These are phyloP conservation scores for Mallotus japonicus DNA, from an alignment of 441 rosid species.

Conservation along the genomic window DNA sequence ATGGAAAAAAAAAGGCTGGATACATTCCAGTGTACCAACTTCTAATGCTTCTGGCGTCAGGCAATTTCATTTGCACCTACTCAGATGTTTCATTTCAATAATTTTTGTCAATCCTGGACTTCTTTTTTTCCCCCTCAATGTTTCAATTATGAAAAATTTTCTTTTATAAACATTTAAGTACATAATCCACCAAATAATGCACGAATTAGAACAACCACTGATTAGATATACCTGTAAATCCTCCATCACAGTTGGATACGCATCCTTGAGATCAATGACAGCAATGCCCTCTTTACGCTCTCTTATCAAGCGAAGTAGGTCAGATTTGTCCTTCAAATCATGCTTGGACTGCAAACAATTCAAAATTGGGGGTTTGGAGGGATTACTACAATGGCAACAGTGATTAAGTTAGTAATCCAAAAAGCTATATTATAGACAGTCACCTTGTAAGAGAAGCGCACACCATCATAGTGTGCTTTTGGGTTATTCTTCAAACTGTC, in stretches of 20 bases:
- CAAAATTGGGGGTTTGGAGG: not conserved
- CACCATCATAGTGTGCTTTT: conserved; percentile 74
- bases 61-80: no score
- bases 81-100: not conserved
- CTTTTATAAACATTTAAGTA: no score
- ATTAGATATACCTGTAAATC: conserved; percentile 63
- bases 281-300: conserved; percentile 70
- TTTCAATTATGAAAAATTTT: not conserved
- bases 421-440: conserved; percentile 10
- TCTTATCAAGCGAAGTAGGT: conserved; percentile 57
- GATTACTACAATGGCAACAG: conserved; percentile 3
- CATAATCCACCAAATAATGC: not conserved
- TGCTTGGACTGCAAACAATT: conserved; percentile 59
- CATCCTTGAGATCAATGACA: conserved; percentile 76
- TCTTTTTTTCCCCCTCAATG: not conserved
- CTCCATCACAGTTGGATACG: conserved; percentile 77
- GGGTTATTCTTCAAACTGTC: conserved; percentile 80
- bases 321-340: conserved; percentile 61
- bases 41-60: not conserved
- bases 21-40: not conserved
- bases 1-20: not conserved
- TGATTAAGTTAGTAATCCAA: conserved; percentile 18
- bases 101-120: no score
- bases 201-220: not conserved
- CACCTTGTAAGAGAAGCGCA: conserved; percentile 89